Percentiles rank a stretch among this genome's conserved stretches.
These are phyloP conservation scores for Xenoacremonium recifei DNA, from an alignment of 2,329 filamentous ascomycete genomes.

Conservation along the genomic window DNA sequence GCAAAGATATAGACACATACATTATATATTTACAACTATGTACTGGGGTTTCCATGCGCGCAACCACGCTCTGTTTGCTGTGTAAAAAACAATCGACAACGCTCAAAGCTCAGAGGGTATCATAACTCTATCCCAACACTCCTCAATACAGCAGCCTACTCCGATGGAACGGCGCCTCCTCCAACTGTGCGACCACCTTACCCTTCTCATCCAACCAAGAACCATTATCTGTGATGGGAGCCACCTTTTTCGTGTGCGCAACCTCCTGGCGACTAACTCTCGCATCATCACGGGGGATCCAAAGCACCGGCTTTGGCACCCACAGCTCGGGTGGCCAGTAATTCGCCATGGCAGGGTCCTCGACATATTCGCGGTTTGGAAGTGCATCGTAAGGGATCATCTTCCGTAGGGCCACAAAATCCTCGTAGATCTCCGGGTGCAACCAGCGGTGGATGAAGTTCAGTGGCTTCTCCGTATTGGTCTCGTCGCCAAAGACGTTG, in stretches of 20 bases:
- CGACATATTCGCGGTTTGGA: constrained; percentile 43
- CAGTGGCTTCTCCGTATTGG: constrained; percentile 29
- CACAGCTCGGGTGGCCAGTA: constrained; percentile 67
- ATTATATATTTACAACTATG: no score
- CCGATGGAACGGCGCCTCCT: constrained; percentile 37
- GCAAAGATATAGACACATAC: background rate
- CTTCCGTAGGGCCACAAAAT: constrained; percentile 69
- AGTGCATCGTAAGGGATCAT: constrained; percentile 60
- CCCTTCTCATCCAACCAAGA: constrained; percentile 34
- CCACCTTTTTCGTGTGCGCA: constrained; percentile 66
- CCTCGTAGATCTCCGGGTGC: constrained; percentile 72
- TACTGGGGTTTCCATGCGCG: no score
- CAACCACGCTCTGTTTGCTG: no score
- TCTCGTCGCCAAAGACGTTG: constrained; percentile 23
- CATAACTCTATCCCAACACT: constrained; percentile 15
- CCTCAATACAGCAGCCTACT: constrained; percentile 39
- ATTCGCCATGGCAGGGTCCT: constrained; percentile 58
- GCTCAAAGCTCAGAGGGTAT: constrained; percentile 25
- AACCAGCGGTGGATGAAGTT: constrained; percentile 67
- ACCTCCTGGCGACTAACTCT: constrained; percentile 79
- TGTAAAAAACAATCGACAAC: constrained; percentile 15
- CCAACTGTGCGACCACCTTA: constrained; percentile 33
- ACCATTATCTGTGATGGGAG: constrained; percentile 69
- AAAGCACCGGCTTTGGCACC: constrained; percentile 66
- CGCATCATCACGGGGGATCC: constrained; percentile 75